Conservation (phyloP, 1,139 yeast genomes). For the Candida mesenterica region DNA sequence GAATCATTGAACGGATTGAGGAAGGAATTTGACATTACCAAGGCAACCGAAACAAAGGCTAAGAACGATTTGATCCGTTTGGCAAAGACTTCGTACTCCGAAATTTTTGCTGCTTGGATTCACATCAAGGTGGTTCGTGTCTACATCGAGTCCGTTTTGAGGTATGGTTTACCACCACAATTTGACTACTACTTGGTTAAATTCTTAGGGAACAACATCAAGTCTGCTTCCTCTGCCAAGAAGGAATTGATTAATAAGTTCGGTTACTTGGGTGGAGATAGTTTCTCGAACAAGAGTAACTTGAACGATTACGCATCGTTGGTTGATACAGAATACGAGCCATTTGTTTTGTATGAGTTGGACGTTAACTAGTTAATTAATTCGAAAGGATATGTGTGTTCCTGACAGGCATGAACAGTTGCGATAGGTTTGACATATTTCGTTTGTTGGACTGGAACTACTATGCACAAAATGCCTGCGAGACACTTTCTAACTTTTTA, state of each 20-base stretch:
- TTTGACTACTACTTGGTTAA: conserved; percentile 66
- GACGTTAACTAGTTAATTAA: conserved; percentile 35
- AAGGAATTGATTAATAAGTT: conserved; percentile 67
- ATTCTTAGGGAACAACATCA: conserved; percentile 35
- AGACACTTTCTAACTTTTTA: no score
- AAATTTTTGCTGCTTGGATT: conserved; percentile 80
- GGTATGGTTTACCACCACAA: conserved; percentile 96
- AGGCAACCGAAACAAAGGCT: conserved; percentile 68
- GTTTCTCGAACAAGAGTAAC: conserved; percentile 63
- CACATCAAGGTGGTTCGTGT: conserved; percentile 70
- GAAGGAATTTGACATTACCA: conserved; percentile 75
- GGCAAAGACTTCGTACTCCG: conserved; percentile 84
- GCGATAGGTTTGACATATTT: no score
- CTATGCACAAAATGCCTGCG: no score
- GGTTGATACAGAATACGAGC: conserved; percentile 93
- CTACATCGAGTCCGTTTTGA: conserved; percentile 67
- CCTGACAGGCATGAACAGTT: no score
- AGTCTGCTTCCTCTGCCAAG: conserved; percentile 57
- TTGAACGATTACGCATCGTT: conserved; percentile 85
- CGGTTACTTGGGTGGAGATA: conserved; percentile 90
- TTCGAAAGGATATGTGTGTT: no score
- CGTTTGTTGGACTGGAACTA: no score
- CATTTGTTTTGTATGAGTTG: conserved; percentile 78
- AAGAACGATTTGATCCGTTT: conserved; percentile 80
- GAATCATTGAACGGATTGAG: conserved; percentile 68